Base-by-base conservation (phyloP, 1,284 basidiomycete genomes). In the Cutaneotrichosporon sp. region DNA sequence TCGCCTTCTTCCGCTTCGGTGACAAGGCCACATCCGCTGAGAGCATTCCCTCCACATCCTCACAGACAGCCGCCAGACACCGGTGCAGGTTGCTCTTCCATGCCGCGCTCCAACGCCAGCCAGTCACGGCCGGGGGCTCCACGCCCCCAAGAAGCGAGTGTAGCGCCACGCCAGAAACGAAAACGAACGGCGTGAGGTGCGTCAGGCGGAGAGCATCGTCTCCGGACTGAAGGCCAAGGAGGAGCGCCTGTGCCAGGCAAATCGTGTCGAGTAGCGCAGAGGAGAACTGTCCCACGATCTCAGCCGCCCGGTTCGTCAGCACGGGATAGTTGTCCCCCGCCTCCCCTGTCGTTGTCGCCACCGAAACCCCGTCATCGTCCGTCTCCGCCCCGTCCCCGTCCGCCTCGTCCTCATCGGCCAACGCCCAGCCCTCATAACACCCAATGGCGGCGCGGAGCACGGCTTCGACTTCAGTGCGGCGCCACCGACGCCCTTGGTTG, bases 241-340 rank as follows among this genome's bases (percentile, higher is more conserved):
- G 62, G 11, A 75, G 60, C 4, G 71, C 53, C 47, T 75, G 70
- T 8, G 72, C 67, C 10, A 75, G 62, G 6, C 62, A 31, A 5
- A 59, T 46, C 4, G 59, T 38, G 44, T 74, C 72, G 0, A 59
- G 51, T 53, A 86, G 65, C 2, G 84, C 80, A 49, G 80, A 78
- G 3, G 82, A 71, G 7, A 83, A 63, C 62, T 90, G 87, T 0
- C 87, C 85, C 37, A 81, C 78, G 17, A 90, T 78, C 60, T 89
- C 85, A 22, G 88, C 76, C 60, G 84, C 81, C 9, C 88, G 78
- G 63, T 84, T 83, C 31, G 66, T 63, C 22, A 70, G 51, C 35
- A 54, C 64, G 26, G 38, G 67, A 48, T 26, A 67, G 17, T 25
- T 42, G 38, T 38, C 37, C 32, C 53, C n/a, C n/a, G n/a, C n/a